A percentile compares a stretch with the other conserved stretches of the same genome.
Conservation (phyloP, 305 asterid species). For the Fraxinus sp. region DNA sequence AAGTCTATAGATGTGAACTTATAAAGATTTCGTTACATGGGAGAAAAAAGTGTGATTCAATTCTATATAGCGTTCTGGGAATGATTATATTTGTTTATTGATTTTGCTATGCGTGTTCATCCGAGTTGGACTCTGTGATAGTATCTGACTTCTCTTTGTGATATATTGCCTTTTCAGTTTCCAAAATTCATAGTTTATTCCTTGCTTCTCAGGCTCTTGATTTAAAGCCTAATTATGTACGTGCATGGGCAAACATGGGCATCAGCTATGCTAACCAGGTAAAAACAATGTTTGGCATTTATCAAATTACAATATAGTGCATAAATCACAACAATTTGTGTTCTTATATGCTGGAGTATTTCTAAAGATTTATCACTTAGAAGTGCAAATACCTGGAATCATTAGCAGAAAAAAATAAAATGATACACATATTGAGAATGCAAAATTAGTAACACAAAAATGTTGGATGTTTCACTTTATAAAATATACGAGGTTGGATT, state of each 20-base stretch:
- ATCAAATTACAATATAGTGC: neutral
- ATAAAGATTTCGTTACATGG: neutral
- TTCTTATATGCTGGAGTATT: constrained; percentile 20
- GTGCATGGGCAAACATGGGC: constrained; percentile 99
- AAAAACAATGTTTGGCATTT: constrained; percentile 12
- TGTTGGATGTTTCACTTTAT: constrained; percentile 10
- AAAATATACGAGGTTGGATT: neutral
- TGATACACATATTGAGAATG: neutral
- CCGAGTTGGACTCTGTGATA: neutral
- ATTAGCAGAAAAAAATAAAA: constrained; percentile 16
- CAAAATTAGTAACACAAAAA: neutral
- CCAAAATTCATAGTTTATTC: constrained; percentile 17
- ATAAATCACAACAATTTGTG: neutral
- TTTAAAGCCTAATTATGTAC: constrained; percentile 95
- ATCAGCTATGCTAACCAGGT: constrained; percentile 99
- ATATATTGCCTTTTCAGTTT: constrained; percentile 19
- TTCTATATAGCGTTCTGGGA: neutral
- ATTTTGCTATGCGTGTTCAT: neutral
- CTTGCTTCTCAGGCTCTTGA: constrained; percentile 77
- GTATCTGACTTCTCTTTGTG: constrained; percentile 14
- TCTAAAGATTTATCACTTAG: neutral
- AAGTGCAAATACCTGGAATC: neutral
- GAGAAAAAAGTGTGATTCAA: neutral
- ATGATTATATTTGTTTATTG: neutral
- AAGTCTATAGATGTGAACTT: neutral